These are phyloP conservation scores for Pistacia integerrima DNA, from an alignment of 345 rosid species.

Conservation along the genomic window DNA sequence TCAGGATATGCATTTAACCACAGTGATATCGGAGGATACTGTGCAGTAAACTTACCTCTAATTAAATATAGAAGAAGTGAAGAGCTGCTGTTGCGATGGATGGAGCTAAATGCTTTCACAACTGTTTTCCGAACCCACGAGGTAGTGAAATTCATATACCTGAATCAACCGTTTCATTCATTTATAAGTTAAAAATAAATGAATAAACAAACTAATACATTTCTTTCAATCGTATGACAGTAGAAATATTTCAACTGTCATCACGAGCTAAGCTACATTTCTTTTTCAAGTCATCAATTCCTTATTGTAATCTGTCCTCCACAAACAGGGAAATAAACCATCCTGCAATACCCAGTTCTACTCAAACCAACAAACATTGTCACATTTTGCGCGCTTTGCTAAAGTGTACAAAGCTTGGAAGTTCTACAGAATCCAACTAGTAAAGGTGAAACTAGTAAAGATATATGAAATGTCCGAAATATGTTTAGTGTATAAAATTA, in stretches of 20 bases:
- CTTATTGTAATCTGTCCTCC: conserved; percentile 9
- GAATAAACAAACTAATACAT: neutral
- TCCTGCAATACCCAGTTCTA: conserved; percentile 63
- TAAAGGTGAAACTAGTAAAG: conserved; percentile 42
- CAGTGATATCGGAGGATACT: conserved; percentile 79
- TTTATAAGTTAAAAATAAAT: conserved; percentile 14
- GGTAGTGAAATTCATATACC: conserved; percentile 36
- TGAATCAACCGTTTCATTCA: conserved; percentile 8
- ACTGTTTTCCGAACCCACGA: conserved; percentile 72
- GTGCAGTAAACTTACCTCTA: conserved; percentile 57
- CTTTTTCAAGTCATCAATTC: conserved; percentile 14
- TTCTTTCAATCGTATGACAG: neutral
- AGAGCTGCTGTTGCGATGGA: conserved; percentile 74
- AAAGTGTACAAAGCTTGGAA: conserved; percentile 72
- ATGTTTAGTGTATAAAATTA: neutral
- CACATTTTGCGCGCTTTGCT: conserved; percentile 68
- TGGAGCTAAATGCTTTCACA: conserved; percentile 75
- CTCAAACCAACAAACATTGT: conserved; percentile 50
- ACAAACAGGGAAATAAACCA: conserved; percentile 63
- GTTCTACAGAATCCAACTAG: conserved; percentile 59
- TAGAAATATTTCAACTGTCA: neutral
- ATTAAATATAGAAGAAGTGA: conserved; percentile 58
- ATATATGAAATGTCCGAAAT: too few relatives aligned
- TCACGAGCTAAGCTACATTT: neutral
- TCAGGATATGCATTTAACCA: conserved; percentile 76